A percentile compares a stretch with the other conserved stretches of the same genome.
These are phyloP conservation scores for Vigna reflexopilosa DNA, from an alignment of 306 rosid species.

Conservation along the genomic window DNA sequence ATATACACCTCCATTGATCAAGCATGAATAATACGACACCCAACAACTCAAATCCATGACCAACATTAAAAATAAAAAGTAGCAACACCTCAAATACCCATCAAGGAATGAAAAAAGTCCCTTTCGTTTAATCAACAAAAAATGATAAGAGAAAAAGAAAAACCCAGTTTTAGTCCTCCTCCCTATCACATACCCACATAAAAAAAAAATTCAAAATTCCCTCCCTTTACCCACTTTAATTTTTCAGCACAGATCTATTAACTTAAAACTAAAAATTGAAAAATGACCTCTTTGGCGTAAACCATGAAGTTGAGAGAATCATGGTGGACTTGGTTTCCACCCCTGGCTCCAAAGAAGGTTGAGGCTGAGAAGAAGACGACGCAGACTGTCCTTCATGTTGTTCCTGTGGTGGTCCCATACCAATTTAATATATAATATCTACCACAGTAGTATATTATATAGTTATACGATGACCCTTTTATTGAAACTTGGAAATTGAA, in stretches of 20 bases:
- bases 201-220: slow-evolving; percentile 37
- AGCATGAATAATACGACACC: slow-evolving; percentile 19
- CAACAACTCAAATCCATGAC: slow-evolving; percentile 1
- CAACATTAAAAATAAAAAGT: background rate
- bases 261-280: background rate
- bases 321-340: slow-evolving; percentile 10
- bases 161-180: background rate
- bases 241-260: slow-evolving; percentile 34
- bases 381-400: slow-evolving; percentile 20
- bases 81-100: background rate
- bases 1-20: slow-evolving; percentile 19
- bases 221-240: slow-evolving; percentile 20
- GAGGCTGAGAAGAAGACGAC: slow-evolving; percentile 23
- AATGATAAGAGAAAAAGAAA: background rate
- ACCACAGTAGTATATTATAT: background rate
- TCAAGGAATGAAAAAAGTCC: background rate
- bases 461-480: slow-evolving; percentile 26
- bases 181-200: slow-evolving; percentile 1
- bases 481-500: slow-evolving; percentile 28
- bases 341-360: slow-evolving; percentile 27
- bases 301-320: slow-evolving; percentile 70
- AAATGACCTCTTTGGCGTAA: slow-evolving; percentile 77
- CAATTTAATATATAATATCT: background rate
- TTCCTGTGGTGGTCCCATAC: slow-evolving; percentile 38
- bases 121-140: slow-evolving; percentile 17